Evolutionary conservation across 1,284 basidiomycete genomes (phyloP), one percentile per base, ranked within the genome.

Genomic region (Marasmius oreades): DNA sequence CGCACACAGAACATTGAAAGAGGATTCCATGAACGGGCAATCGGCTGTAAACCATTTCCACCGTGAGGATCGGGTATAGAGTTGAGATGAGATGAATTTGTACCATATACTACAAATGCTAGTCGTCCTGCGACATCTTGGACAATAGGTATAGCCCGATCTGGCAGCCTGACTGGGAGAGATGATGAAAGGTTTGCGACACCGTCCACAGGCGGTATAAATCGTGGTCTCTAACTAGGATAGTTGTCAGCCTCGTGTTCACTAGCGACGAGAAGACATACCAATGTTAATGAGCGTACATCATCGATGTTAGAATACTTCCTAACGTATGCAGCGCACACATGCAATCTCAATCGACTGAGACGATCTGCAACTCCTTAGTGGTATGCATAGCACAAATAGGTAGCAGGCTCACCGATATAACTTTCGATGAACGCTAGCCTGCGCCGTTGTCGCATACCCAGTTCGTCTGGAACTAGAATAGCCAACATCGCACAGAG

Each of bases 51-150:
- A 52, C n/a, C 39, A 37, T 36, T 37, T 39, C 14, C 36, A 56
- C 22, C 18, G 63, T 51, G 53, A 59, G 43, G 37, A 51, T 18
- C 16, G 24, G 24, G n/a, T n/a, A n/a, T n/a, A n/a, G 7, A 54
- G n/a, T 37, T 33, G 36, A 5, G 36, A 47, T 33, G 47, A 53
- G 52, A 28, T 28, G 43, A 23, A 39, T 14, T 73, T 81, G 59
- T 51, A 88, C 89, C 90, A 92, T 58, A 92, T 89, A 1, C 85
- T 74, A 65, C 89, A 92, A 42, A 65, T 74, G 10, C 78, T 76
- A 37, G 76, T 73, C 8, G 74, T 71, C 2, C 66, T 61, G 55
- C 74, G 78, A 68, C 89, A 92, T 2, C 71, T 67, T 0, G 68
- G 55, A 64, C 89, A 92, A 59, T 79, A 78, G 34, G 81, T 71